phyloP scores from a whole-genome alignment of 2,329 filamentous ascomycete genomes.

The Salinomyces thailandicus region DNA sequence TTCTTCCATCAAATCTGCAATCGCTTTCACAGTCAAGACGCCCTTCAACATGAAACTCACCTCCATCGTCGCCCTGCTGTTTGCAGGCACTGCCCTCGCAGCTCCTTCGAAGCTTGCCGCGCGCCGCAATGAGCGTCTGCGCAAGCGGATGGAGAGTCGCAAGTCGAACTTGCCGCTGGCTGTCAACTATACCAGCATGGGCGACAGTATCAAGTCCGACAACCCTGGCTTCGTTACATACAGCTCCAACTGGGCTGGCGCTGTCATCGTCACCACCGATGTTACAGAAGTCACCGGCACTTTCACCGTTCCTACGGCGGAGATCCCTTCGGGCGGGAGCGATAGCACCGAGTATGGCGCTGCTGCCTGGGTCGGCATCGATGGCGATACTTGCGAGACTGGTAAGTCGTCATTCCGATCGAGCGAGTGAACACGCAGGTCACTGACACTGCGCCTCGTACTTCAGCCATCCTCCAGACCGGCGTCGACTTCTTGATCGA shows the following conservation, averaged over 20 bases:
- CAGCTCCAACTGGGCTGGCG: constrained; percentile 50
- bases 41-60: constrained; percentile 45
- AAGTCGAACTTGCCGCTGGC: constrained; percentile 22
- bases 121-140: constrained; percentile 32
- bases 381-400: constrained; percentile 45
- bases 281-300: constrained; percentile 45
- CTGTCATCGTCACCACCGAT: constrained; percentile 42
- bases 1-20: no score
- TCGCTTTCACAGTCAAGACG: no score
- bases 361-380: constrained; percentile 52
- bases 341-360: constrained; percentile 34
- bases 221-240: constrained; percentile 40
- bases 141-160: constrained; percentile 15
- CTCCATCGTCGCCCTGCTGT: constrained; percentile 26
- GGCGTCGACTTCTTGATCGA: constrained; percentile 46
- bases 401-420: constrained; percentile 12
- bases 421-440: background rate
- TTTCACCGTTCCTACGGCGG: constrained; percentile 44
- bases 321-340: constrained; percentile 29
- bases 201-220: constrained; percentile 15
- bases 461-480: constrained; percentile 41
- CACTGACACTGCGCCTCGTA: background rate
- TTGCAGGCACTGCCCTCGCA: constrained; percentile 35
- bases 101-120: constrained; percentile 27
- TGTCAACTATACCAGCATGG: constrained; percentile 20